phyloP scores from a whole-genome alignment of 2,329 filamentous ascomycete genomes.

The Colletotrichum sp. region DNA sequence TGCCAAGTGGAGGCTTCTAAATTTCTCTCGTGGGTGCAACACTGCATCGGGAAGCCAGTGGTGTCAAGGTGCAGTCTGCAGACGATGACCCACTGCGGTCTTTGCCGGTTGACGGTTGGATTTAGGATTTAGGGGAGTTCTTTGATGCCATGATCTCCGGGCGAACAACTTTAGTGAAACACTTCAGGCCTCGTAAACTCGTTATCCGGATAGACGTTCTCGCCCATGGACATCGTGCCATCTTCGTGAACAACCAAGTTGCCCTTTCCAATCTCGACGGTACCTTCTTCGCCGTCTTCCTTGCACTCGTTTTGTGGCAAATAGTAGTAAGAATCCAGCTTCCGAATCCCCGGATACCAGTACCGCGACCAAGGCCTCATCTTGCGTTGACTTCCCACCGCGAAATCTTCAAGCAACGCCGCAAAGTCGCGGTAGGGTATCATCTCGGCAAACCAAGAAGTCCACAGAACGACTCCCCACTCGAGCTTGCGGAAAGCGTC shows the following conservation, averaged over 20 bases:
- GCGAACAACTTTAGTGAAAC: neutral
- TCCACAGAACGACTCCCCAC: neutral
- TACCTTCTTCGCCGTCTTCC: neutral
- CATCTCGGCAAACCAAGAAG: neutral
- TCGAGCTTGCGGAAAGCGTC: neutral
- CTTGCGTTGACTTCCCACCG: neutral
- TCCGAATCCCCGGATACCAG: neutral
- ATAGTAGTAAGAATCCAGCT: neutral
- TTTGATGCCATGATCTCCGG: neutral
- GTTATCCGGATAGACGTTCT: neutral
- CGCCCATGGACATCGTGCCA: neutral
- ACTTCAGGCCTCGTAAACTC: neutral
- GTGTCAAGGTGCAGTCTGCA: neutral
- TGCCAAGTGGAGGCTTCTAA: neutral
- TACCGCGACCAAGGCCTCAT: neutral
- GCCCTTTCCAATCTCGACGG: neutral
- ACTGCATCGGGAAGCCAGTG: neutral
- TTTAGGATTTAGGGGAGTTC: neutral
- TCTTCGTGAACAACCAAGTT: neutral
- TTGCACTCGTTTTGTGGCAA: neutral
- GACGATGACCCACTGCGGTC: neutral
- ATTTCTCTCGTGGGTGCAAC: neutral
- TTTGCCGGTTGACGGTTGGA: neutral
- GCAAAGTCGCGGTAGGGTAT: neutral
- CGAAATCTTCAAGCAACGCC: neutral